A percentile compares a stretch with the other conserved stretches of the same genome.
These are phyloP conservation scores for Cubamyces sp. DNA, from an alignment of 768 basidiomycete species.

Conservation along the genomic window DNA sequence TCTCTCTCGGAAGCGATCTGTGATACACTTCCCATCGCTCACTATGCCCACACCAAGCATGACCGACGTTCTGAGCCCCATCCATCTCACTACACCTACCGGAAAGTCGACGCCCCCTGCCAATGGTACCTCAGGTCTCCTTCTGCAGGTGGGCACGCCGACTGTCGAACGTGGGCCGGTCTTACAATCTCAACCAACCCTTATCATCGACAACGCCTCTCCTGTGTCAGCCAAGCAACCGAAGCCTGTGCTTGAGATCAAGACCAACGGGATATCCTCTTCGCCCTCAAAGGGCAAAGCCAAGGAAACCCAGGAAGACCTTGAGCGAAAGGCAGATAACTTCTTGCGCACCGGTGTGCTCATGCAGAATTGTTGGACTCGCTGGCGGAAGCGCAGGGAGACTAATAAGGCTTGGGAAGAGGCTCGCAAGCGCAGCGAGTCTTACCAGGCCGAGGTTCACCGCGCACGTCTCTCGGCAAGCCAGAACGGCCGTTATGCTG, in stretches of 20 bases:
- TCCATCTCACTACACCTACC: slow-evolving; percentile 16
- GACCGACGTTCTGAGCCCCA: slow-evolving; percentile 20
- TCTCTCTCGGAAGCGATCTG: slow-evolving; percentile 28
- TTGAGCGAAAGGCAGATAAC: slow-evolving; percentile 3
- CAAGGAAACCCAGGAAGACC: slow-evolving; percentile 10
- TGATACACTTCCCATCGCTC: slow-evolving; percentile 31
- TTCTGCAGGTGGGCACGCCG: slow-evolving; percentile 9
- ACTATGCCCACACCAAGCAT: slow-evolving; percentile 10
- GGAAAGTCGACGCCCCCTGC: not conserved
- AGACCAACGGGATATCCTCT: slow-evolving; percentile 16
- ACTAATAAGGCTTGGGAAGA: slow-evolving; percentile 52
- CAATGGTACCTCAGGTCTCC: slow-evolving; percentile 1
- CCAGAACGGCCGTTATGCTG: slow-evolving; percentile 9
- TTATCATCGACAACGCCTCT: not conserved
- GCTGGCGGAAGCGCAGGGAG: slow-evolving; percentile 17
- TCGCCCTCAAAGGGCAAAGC: slow-evolving; percentile 19
- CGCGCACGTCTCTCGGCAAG: slow-evolving; percentile 39
- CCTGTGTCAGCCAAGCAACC: not conserved
- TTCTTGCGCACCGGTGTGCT: slow-evolving; percentile 33
- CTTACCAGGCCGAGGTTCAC: slow-evolving; percentile 58
- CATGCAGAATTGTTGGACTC: slow-evolving; percentile 38
- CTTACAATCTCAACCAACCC: slow-evolving; percentile 22
- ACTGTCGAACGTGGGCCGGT: not conserved
- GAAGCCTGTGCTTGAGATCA: slow-evolving; percentile 20
- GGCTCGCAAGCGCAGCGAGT: slow-evolving; percentile 62